phyloP scores from a whole-genome alignment of 176 grass and related monocot species.

The Juncus inflexus region DNA sequence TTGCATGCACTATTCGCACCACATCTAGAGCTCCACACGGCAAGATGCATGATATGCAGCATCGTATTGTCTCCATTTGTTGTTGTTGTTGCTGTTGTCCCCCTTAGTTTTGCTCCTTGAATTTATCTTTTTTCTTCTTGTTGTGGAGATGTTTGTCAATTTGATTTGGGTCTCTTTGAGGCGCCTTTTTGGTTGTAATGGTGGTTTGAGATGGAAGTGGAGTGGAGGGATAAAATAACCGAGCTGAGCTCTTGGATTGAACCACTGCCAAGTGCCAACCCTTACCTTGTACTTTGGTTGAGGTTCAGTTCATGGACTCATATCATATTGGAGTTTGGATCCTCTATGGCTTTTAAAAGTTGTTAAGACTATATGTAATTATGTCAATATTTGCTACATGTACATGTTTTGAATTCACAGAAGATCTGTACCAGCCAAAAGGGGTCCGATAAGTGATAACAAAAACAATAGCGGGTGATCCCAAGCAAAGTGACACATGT shows the following conservation, averaged over 20 bases:
- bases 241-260: constrained; percentile 25
- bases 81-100: not conserved
- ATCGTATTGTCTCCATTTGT: constrained; percentile 82
- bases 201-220: constrained; percentile 10
- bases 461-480: no score
- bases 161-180: constrained; percentile 4
- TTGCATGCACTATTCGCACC: constrained; percentile 94
- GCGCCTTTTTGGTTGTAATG: not conserved
- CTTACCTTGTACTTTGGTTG: constrained; percentile 31
- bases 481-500: no score
- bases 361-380: no score
- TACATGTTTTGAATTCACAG: no score
- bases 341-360: no score
- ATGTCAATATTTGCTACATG: no score
- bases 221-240: constrained; percentile 16
- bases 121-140: not conserved
- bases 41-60: constrained; percentile 98
- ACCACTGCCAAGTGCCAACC: constrained; percentile 28
- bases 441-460: no score
- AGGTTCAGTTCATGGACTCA: not conserved
- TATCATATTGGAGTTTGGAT: constrained; percentile 11
- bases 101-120: not conserved
- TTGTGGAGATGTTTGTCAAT: not conserved
- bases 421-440: no score
- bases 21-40: constrained; percentile 96